phyloP scores from a whole-genome alignment of 768 basidiomycete genomes.

The Agaricus sinodeliciosus region DNA sequence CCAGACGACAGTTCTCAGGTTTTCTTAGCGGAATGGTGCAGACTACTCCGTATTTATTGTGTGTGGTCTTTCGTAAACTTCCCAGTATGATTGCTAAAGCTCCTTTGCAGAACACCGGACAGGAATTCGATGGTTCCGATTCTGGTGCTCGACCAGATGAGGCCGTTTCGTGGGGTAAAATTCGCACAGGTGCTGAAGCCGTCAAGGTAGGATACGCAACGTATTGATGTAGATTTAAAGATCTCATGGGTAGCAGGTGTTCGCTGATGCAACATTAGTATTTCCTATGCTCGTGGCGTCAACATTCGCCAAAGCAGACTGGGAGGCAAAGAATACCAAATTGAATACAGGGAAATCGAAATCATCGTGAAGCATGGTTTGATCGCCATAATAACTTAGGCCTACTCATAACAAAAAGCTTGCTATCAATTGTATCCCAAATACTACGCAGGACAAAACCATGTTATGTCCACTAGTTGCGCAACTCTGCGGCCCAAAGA shows the following conservation, averaged over 20 bases:
- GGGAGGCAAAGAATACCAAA: not conserved
- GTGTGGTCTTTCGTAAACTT: conserved; percentile 18
- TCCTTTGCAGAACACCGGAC: conserved; percentile 79
- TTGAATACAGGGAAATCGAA: not conserved
- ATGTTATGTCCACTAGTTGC: not conserved
- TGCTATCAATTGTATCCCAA: not conserved
- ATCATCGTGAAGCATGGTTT: conserved; percentile 8
- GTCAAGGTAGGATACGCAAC: conserved; percentile 53
- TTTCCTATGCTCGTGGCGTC: conserved; percentile 95
- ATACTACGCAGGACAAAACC: too few species aligned
- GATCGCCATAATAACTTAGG: not conserved
- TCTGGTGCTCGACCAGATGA: conserved; percentile 97
- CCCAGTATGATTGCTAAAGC: not conserved
- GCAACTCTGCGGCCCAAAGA: conserved; percentile 78
- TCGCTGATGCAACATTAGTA: conserved; percentile 94
- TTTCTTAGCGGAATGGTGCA: conserved; percentile 86
- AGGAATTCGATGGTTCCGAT: conserved; percentile 99
- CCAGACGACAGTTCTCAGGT: too few species aligned
- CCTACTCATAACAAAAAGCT: not conserved
- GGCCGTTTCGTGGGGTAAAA: conserved; percentile 98
- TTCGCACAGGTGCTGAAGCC: conserved; percentile 75
- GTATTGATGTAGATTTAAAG: conserved; percentile 18
- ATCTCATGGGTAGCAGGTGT: conserved; percentile 41
- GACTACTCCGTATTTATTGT: conserved; percentile 97
- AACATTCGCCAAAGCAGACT: conserved; percentile 64